Evolutionary conservation across 768 basidiomycete species (phyloP), one percentile per base, ranked within the genome.

Genomic region (Podaxis sp.): DNA sequence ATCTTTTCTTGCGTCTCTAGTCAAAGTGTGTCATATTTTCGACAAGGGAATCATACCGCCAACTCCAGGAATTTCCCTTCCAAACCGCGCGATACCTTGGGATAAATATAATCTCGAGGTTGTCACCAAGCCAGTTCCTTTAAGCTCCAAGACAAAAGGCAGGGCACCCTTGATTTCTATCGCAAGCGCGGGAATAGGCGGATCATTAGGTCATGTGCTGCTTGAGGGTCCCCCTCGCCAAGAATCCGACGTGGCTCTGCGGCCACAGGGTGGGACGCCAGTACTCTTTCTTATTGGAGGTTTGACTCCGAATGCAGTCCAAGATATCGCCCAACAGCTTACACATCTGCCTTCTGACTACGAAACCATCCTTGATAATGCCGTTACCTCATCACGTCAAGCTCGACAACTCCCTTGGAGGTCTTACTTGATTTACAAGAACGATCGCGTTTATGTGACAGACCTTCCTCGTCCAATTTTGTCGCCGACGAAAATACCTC

Each of bases 111-210:
- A 69, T 14, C 66, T 80, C 18, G 68, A 70, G 11, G 76, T 76
- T 0, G 76, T 78, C 6, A 63, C 66, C 4, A 65, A 69, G 11
- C 50, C 70, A 0, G 69, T 69, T 5, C 64, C 70, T 0, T 69
- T 78, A 13, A 52, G 68, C 11, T 65, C 66, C 11, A 40, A 63
- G 6, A 47, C 64, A 1, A 42, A 40, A 42, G 61, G 67, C 5
- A 66, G 68, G 5, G 66, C 69, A 27, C 66, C 72, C 11, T 66
- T 79, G 25, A 72, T 79, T 18, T 75, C 79, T 0, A 71, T 81
- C 54, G 68, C 74, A 0, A 75, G 78, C 58, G 78, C 74, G 18
- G 79, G 79, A 1, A 79, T 81, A 42, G 77, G 78, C 21, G 79
- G 79, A 6, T 71, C 73, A 2, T 79, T 78, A 57, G 79, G 75